phyloP scores from a whole-genome alignment of 2,329 filamentous ascomycete species.

The Phialophora chinensis region DNA sequence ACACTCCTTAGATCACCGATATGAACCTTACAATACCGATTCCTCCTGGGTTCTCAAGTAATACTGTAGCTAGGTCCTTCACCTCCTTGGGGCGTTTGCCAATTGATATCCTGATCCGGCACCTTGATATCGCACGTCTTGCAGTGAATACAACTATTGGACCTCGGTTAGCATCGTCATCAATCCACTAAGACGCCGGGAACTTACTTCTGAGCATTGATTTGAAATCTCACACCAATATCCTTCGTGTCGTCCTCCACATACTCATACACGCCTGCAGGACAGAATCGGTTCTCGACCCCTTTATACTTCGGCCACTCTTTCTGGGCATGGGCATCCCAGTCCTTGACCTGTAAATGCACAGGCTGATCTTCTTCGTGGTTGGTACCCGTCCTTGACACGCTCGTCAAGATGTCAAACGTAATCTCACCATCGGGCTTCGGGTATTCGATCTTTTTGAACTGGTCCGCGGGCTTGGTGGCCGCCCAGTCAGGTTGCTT shows the following conservation, averaged over 20 bases:
- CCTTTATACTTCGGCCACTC: constrained; percentile 90
- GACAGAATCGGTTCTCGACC: constrained; percentile 94
- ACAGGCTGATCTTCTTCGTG: constrained; percentile 99
- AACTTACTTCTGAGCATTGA: constrained; percentile 94
- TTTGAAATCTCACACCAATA: constrained; percentile 92
- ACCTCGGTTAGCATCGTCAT: background rate
- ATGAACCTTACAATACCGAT: background rate
- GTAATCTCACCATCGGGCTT: constrained; percentile 95
- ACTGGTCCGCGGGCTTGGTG: constrained; percentile 80
- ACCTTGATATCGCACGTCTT: constrained; percentile 99
- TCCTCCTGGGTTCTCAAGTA: constrained; percentile 49
- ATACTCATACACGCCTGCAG: constrained; percentile 97
- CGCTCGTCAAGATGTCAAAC: constrained; percentile 95
- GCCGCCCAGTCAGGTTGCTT: constrained; percentile 75
- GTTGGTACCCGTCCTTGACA: constrained; percentile 94
- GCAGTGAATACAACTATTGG: constrained; percentile 88
- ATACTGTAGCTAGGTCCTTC: constrained; percentile 72
- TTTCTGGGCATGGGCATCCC: constrained; percentile 84
- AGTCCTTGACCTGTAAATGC: constrained; percentile 92
- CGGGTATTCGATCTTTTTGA: constrained; percentile 89
- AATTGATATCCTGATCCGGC: constrained; percentile 95
- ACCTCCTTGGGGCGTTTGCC: constrained; percentile 91
- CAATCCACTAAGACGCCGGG: background rate
- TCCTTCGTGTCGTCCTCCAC: constrained; percentile 88
- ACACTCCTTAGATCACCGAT: background rate